Evolutionary conservation across 2,329 filamentous ascomycete genomes (phyloP).

Genomic region (Penicillium sp.): DNA sequence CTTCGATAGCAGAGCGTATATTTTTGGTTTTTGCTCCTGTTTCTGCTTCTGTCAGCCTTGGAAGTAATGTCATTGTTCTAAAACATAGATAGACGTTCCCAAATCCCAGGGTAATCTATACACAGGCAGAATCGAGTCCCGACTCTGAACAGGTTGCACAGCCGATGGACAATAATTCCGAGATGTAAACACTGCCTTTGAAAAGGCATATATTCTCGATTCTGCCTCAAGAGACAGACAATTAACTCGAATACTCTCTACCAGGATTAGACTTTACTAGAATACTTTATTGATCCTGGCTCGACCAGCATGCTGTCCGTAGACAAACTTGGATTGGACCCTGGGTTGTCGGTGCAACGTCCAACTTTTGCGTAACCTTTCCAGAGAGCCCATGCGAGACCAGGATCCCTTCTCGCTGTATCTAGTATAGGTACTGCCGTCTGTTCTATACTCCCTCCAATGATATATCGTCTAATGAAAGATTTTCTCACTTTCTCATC

Average conservation of each 20-base stretch:
- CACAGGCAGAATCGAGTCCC: not conserved
- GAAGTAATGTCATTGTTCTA: not conserved
- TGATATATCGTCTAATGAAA: too few species aligned
- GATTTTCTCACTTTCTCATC: too few species aligned
- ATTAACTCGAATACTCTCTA: not conserved
- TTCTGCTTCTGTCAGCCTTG: not conserved
- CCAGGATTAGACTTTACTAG: not conserved
- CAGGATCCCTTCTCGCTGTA: not conserved
- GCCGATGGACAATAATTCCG: conserved; percentile 4
- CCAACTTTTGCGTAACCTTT: not conserved
- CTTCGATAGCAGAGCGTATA: not conserved
- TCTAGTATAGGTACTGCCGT: not conserved
- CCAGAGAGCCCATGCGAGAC: not conserved
- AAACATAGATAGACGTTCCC: not conserved
- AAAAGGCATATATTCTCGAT: not conserved
- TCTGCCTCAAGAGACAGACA: not conserved
- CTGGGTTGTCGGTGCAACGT: conserved; percentile 15
- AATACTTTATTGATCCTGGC: not conserved
- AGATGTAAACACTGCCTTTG: not conserved
- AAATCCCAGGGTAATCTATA: not conserved
- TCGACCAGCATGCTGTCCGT: not conserved
- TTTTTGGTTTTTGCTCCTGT: not conserved
- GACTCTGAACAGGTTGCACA: conserved; percentile 8
- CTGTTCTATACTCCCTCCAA: not conserved
- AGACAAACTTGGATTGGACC: conserved; percentile 5